Evolutionary conservation across 2,329 filamentous ascomycete species (phyloP).

Genomic region (Colletotrichum kahawae): DNA sequence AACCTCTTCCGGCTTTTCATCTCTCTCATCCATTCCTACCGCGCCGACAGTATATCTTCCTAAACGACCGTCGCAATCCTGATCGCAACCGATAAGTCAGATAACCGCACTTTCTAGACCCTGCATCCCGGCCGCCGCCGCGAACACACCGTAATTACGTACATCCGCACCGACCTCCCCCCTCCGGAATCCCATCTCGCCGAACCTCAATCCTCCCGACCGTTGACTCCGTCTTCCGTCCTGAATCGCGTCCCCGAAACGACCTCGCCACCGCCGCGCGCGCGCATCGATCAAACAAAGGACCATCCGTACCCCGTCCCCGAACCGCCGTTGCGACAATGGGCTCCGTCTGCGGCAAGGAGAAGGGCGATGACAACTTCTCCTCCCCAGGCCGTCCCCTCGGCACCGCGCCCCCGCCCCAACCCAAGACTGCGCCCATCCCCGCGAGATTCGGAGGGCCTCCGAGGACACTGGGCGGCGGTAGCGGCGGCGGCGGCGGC

Average conservation of each 20-base stretch:
- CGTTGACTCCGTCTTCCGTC: neutral
- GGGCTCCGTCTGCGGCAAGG: constrained; percentile 88
- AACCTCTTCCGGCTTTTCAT: neutral
- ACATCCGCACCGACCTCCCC: neutral
- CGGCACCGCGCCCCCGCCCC: constrained; percentile 58
- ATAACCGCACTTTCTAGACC: neutral
- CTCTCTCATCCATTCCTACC: neutral
- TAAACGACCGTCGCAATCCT: neutral
- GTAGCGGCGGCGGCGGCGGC: constrained; percentile 37
- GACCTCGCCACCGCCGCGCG: neutral
- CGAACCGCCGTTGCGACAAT: constrained; percentile 50
- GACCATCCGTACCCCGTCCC: neutral
- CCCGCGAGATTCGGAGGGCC: constrained; percentile 59
- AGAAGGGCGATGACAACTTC: constrained; percentile 74
- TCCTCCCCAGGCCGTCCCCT: constrained; percentile 75
- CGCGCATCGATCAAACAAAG: neutral
- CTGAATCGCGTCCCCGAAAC: neutral
- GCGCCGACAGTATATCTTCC: neutral
- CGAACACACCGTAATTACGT: neutral
- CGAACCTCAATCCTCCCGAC: neutral
- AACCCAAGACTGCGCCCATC: constrained; percentile 54
- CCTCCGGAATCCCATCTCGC: neutral
- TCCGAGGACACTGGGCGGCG: constrained; percentile 68
- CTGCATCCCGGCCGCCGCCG: neutral
- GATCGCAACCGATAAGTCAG: neutral